A percentile compares a stretch with the other conserved stretches of the same genome.
Conservation (phyloP, 768 basidiomycete species). For the Leccinum uliginosum region DNA sequence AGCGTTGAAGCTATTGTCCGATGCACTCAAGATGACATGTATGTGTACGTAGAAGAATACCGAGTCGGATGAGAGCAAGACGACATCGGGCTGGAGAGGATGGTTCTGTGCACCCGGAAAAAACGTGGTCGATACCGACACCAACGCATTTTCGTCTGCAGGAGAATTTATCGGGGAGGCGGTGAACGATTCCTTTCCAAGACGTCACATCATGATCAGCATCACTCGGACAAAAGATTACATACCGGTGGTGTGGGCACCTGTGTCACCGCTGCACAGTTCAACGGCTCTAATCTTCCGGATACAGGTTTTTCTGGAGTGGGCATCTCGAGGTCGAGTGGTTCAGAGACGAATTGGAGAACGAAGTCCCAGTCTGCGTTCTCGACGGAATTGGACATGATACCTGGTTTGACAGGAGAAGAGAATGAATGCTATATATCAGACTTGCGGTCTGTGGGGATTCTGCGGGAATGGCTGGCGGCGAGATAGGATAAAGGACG, state of each 20-base stretch:
- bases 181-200: slow-evolving; percentile 28
- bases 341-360: slow-evolving; percentile 53
- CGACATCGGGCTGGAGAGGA: slow-evolving; percentile 53
- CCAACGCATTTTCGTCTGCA: slow-evolving; percentile 43
- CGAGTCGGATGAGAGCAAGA: slow-evolving; percentile 66
- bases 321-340: slow-evolving; percentile 33
- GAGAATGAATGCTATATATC: not conserved
- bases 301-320: slow-evolving; percentile 35
- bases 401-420: not conserved
- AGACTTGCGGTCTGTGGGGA: not conserved
- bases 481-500: not conserved
- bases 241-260: slow-evolving; percentile 67
- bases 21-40: slow-evolving; percentile 51
- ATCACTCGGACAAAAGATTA: not conserved
- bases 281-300: slow-evolving; percentile 19
- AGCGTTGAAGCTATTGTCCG: slow-evolving; percentile 60
- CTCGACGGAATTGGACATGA: slow-evolving; percentile 35
- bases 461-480: slow-evolving; percentile 3
- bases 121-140: slow-evolving; percentile 83
- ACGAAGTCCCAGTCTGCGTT: slow-evolving; percentile 58
- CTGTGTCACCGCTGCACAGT: slow-evolving; percentile 29
- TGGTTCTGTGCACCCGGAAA: slow-evolving; percentile 63
- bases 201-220: slow-evolving; percentile 4
- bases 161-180: slow-evolving; percentile 31
- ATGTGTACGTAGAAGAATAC: slow-evolving; percentile 84